phyloP scores from a whole-genome alignment of 768 basidiomycete species.

The Pisolithus sp. region DNA sequence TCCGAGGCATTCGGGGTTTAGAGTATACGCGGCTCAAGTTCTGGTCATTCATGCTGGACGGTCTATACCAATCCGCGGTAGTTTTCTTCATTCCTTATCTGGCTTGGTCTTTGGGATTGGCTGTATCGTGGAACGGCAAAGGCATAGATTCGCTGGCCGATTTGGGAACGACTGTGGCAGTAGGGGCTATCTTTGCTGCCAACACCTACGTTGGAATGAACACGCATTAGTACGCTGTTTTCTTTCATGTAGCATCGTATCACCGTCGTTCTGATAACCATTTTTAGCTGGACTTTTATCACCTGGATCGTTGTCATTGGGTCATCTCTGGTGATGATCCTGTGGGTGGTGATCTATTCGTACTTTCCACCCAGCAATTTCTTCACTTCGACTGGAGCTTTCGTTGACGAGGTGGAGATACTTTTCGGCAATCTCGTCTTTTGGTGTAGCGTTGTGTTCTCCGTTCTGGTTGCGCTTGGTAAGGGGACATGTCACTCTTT shows the following conservation, averaged over 20 bases:
- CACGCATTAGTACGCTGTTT: conserved; percentile 71
- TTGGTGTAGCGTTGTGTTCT: conserved; percentile 73
- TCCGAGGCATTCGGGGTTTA: conserved; percentile 86
- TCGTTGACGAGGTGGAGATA: conserved; percentile 63
- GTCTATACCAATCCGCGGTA: conserved; percentile 85
- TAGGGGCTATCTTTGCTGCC: conserved; percentile 81
- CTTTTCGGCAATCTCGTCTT: conserved; percentile 77
- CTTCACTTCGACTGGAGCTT: conserved; percentile 65
- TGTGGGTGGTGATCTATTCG: conserved; percentile 90
- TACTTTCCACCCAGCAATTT: conserved; percentile 69
- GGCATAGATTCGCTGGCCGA: conserved; percentile 77
- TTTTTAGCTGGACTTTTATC: conserved; percentile 68
- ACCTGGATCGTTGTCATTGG: conserved; percentile 79
- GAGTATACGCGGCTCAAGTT: conserved; percentile 91
- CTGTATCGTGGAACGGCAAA: conserved; percentile 71
- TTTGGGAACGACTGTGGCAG: conserved; percentile 87
- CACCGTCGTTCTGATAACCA: conserved; percentile 3
- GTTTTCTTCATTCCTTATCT: conserved; percentile 84
- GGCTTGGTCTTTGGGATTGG: conserved; percentile 58
- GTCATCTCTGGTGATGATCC: conserved; percentile 71
- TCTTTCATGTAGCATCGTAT: conserved; percentile 3
- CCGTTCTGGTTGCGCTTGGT: conserved; percentile 70
- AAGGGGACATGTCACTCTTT: conserved; percentile 14
- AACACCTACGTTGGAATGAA: conserved; percentile 89
- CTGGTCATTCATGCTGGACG: conserved; percentile 93